phyloP scores from a whole-genome alignment of 306 rosid species.

The Senna tora region DNA sequence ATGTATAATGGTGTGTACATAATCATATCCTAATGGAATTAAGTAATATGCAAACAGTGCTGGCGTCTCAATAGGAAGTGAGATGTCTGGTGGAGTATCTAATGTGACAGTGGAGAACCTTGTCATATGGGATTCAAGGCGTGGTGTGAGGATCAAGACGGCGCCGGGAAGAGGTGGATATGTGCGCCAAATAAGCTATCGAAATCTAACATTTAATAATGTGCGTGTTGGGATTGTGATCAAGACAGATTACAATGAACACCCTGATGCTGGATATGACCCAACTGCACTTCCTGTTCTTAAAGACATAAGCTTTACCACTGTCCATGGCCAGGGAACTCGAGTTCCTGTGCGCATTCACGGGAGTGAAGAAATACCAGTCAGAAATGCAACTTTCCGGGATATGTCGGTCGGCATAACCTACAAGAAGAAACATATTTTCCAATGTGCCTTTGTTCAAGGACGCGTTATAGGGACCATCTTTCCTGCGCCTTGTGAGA shows the following conservation, averaged over 20 bases:
- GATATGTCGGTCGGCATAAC: constrained; percentile 79
- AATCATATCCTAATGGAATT: too few species aligned
- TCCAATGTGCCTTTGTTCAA: constrained; percentile 81
- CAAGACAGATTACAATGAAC: constrained; percentile 90
- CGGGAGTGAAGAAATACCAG: constrained; percentile 75
- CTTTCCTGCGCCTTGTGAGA: constrained; percentile 78
- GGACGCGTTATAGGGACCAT: constrained; percentile 84
- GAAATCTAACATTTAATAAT: constrained; percentile 66
- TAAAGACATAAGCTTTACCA: constrained; percentile 66
- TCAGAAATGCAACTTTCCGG: constrained; percentile 69
- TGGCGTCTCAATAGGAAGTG: constrained; percentile 93
- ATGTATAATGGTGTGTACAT: not conserved
- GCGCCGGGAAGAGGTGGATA: constrained; percentile 96
- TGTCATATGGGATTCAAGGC: constrained; percentile 83
- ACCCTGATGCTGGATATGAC: constrained; percentile 71
- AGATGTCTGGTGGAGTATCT: constrained; percentile 96
- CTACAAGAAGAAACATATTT: constrained; percentile 83
- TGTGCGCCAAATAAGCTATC: constrained; percentile 62
- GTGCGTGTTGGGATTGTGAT: constrained; percentile 87
- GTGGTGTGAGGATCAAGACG: constrained; percentile 87
- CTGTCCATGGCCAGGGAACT: constrained; percentile 74
- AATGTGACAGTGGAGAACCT: constrained; percentile 75
- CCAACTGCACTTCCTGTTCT: constrained; percentile 74
- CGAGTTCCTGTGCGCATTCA: constrained; percentile 82
- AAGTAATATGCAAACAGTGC: constrained; percentile 60